Evolutionary conservation across 2,329 filamentous ascomycete genomes (phyloP).

Genomic region (Trichoderma oligosporum): DNA sequence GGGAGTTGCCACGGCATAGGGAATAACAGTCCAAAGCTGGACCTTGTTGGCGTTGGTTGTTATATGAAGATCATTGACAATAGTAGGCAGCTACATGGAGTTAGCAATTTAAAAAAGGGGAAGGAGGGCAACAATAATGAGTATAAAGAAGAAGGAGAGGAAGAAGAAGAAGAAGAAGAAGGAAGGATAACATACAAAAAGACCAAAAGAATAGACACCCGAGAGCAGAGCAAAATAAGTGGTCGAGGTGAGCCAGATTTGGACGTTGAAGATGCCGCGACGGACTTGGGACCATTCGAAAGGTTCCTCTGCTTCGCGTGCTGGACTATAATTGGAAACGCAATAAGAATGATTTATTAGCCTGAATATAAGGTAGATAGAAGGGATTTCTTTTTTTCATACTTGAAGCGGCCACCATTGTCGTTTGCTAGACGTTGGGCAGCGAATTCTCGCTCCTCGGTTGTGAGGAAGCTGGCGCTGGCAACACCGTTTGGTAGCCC

Average conservation of each 20-base stretch:
- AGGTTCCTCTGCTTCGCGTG: slow-evolving; percentile 39
- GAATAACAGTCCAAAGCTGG: slow-evolving; percentile 62
- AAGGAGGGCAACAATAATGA: background rate
- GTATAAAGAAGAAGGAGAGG: background rate
- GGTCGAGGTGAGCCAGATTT: slow-evolving; percentile 60
- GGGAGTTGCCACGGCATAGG: slow-evolving; percentile 57
- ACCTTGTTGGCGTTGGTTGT: slow-evolving; percentile 53
- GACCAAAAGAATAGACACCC: slow-evolving; percentile 59
- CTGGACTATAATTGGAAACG: too few species aligned
- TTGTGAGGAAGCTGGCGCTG: slow-evolving; percentile 50
- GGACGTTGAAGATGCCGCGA: slow-evolving; percentile 56
- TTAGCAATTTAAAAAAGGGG: too few species aligned
- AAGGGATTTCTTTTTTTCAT: background rate
- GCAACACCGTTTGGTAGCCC: slow-evolving; percentile 54
- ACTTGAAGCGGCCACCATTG: slow-evolving; percentile 35
- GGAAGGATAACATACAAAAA: slow-evolving; percentile 48
- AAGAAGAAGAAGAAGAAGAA: background rate
- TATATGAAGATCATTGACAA: slow-evolving; percentile 55
- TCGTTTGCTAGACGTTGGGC: slow-evolving; percentile 42
- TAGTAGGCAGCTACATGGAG: slow-evolving; percentile 53
- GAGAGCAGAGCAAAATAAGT: slow-evolving; percentile 59
- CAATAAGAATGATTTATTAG: too few species aligned
- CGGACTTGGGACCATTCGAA: slow-evolving; percentile 60
- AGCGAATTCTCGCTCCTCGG: slow-evolving; percentile 50
- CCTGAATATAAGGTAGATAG: too few species aligned